phyloP scores from a whole-genome alignment of 2,329 filamentous ascomycete species.

The Aureobasidium zeae region DNA sequence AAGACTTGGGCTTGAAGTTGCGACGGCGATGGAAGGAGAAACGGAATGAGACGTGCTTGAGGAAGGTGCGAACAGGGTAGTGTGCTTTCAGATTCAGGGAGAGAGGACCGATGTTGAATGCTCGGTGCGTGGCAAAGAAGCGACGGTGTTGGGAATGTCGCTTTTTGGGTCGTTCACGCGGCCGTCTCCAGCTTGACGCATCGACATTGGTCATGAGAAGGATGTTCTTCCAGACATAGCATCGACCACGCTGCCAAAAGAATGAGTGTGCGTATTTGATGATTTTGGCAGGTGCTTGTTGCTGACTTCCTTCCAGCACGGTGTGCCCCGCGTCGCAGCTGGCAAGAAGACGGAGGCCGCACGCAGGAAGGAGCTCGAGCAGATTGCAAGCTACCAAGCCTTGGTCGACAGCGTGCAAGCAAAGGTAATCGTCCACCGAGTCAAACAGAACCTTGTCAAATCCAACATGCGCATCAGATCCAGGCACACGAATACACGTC shows the following conservation, averaged over 20 bases:
- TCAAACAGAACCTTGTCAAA: neutral
- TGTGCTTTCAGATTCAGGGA: neutral
- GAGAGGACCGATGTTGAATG: neutral
- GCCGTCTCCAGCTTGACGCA: neutral
- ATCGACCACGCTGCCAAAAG: neutral
- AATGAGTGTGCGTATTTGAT: constrained; percentile 7
- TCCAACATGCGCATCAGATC: constrained; percentile 28
- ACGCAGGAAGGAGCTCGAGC: constrained; percentile 59
- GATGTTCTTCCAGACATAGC: neutral
- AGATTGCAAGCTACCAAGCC: constrained; percentile 65
- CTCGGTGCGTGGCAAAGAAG: constrained; percentile 3
- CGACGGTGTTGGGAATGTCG: neutral
- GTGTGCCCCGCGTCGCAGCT: constrained; percentile 56
- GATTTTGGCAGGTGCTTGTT: neutral
- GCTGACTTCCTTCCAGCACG: constrained; percentile 53
- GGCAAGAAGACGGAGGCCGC: constrained; percentile 57
- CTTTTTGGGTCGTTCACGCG: neutral
- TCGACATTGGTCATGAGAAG: neutral
- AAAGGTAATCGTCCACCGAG: constrained; percentile 42
- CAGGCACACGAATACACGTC: constrained; percentile 38
- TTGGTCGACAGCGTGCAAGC: constrained; percentile 59
- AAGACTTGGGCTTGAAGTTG: neutral
- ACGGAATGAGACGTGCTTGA: neutral
- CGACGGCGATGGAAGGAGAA: neutral
- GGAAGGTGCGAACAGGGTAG: constrained; percentile 10